These are phyloP conservation scores for Xylaria arbuscula DNA, from an alignment of 2,329 filamentous ascomycete species.

Conservation along the genomic window DNA sequence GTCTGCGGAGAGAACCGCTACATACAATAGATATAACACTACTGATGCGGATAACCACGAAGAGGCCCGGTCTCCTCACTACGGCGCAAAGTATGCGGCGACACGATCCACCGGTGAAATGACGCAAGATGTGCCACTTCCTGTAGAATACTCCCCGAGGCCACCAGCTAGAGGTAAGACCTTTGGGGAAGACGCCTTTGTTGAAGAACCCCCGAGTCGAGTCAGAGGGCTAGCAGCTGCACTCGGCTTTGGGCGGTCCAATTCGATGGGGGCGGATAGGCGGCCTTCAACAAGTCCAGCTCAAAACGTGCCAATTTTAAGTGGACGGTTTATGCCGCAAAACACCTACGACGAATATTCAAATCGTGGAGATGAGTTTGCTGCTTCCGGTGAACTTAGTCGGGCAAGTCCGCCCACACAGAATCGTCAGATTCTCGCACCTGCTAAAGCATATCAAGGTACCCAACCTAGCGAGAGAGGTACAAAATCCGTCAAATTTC, in stretches of 20 bases:
- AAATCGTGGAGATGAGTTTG: constrained; percentile 25
- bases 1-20: constrained; percentile 50
- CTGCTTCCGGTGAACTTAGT: constrained; percentile 31
- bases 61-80: constrained; percentile 18
- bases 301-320: constrained; percentile 35
- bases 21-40: constrained; percentile 43
- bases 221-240: constrained; percentile 42
- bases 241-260: constrained; percentile 42
- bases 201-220: constrained; percentile 42
- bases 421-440: constrained; percentile 25
- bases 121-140: constrained; percentile 31
- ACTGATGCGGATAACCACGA: constrained; percentile 21
- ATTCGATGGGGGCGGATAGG: constrained; percentile 40
- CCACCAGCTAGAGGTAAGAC: constrained; percentile 44
- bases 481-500: constrained; percentile 49
- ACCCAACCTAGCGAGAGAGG: constrained; percentile 30
- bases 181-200: constrained; percentile 38
- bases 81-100: constrained; percentile 15
- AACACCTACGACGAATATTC: constrained; percentile 29
- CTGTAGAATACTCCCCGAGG: constrained; percentile 40
- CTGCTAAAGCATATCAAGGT: constrained; percentile 26
- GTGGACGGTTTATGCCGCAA: constrained; percentile 34
- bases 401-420: constrained; percentile 34
- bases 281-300: constrained; percentile 34
- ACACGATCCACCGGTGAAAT: constrained; percentile 28